Conservation (phyloP, 2,329 filamentous ascomycete genomes). For the Dactylella cylindrospora region DNA sequence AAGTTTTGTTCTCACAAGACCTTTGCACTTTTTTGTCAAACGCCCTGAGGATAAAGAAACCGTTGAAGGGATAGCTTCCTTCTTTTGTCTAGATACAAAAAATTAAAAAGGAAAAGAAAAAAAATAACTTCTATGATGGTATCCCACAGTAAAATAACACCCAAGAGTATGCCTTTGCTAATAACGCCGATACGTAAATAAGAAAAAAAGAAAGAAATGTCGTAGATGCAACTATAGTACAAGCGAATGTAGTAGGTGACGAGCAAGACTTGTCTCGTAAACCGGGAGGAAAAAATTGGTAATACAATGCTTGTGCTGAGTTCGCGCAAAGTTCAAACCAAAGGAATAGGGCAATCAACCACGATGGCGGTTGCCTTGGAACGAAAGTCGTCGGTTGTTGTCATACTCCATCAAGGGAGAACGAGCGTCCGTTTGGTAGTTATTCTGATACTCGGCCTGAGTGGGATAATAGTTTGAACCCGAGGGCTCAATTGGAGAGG, state of each 20-base stretch:
- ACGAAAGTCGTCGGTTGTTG: background rate
- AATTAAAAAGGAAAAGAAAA: slow-evolving; percentile 2
- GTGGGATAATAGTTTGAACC: too few species aligned
- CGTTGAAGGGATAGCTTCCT: too few species aligned
- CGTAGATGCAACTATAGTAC: slow-evolving; percentile 21
- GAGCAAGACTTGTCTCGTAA: too few species aligned
- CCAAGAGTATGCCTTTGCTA: too few species aligned
- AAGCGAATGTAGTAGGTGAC: too few species aligned
- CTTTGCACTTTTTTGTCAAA: too few species aligned
- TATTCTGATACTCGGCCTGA: background rate
- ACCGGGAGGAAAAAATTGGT: slow-evolving; percentile 14
- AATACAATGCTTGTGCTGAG: slow-evolving; percentile 1
- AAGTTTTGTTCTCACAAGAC: too few species aligned
- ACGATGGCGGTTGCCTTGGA: background rate
- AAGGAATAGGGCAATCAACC: background rate
- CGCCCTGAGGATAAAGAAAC: too few species aligned
- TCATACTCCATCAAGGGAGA: background rate
- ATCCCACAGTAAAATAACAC: too few species aligned
- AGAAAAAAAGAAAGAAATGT: slow-evolving; percentile 2
- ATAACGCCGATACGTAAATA: too few species aligned
- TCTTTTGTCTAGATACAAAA: slow-evolving; percentile 30
- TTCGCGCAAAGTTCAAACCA: background rate
- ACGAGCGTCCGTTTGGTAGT: background rate
- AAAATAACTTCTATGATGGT: slow-evolving; percentile 29
- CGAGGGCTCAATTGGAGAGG: slow-evolving; percentile 13